Conservation (phyloP, 306 rosid species). For the Vachellia pachyceras region DNA sequence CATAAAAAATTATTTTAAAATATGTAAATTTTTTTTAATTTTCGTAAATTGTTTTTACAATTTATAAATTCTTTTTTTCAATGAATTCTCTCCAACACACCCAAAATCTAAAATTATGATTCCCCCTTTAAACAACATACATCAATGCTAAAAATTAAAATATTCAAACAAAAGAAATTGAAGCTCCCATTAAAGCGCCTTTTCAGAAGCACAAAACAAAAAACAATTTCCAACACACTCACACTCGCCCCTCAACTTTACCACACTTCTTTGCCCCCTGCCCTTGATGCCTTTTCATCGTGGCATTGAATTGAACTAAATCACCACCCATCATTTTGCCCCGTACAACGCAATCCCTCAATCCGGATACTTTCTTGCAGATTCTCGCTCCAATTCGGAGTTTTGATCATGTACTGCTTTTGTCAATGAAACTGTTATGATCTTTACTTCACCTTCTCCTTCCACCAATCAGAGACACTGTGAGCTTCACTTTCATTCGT, state of each 20-base stretch:
- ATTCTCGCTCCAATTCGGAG: slow-evolving; percentile 34
- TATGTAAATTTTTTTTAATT: too few species aligned
- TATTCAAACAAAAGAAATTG: not conserved
- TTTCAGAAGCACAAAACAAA: not conserved
- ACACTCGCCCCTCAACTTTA: slow-evolving; percentile 7
- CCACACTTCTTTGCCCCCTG: slow-evolving; percentile 30
- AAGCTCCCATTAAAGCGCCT: not conserved
- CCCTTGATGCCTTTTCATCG: slow-evolving; percentile 13
- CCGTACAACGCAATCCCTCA: slow-evolving; percentile 37
- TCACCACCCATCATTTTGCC: slow-evolving; percentile 32
- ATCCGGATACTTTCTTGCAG: slow-evolving; percentile 41
- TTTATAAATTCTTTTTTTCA: too few species aligned
- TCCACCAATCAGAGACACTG: slow-evolving; percentile 36
- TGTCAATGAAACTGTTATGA: slow-evolving; percentile 39
- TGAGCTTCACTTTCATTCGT: slow-evolving; percentile 41
- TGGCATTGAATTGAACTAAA: slow-evolving; percentile 43
- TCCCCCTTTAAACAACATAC: too few species aligned
- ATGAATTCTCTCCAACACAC: too few species aligned
- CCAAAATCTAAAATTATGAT: too few species aligned
- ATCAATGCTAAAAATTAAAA: too few species aligned
- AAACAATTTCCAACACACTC: slow-evolving; percentile 1
- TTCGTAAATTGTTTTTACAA: too few species aligned
- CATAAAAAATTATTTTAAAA: too few species aligned
- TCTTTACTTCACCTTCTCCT: slow-evolving; percentile 20
- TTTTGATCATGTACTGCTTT: slow-evolving; percentile 17